Base-by-base conservation (phyloP, 768 basidiomycete genomes). In the Tephrocybe sp. region DNA sequence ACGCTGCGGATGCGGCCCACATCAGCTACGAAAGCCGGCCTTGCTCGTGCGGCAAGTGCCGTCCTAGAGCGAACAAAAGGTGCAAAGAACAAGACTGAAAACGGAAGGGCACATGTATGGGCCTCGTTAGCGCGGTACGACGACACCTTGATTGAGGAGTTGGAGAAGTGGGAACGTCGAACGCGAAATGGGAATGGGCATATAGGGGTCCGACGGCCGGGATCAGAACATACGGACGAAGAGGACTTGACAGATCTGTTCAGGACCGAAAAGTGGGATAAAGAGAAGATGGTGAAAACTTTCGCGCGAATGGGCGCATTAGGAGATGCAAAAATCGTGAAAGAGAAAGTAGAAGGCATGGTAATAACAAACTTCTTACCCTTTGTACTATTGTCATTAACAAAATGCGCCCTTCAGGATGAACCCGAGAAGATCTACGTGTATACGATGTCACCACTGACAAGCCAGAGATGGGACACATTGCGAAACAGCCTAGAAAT, bases 111-210 rank as follows among this genome's bases (percentile, higher is more conserved):
- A 47, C 73, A 75, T 32, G 68, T 84, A 4, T 91, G 86, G 88
- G 83, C 75, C 2, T 89, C 87, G 16, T 68, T 94, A 11, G 84
- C 88, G n/a, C 74, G 90, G 48, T 95, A 95, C 61, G 82, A 85
- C 54, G 89, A 93, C 56, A 70, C 65, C 1, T 75, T 92, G 33
- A 79, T 90, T 4, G 75, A 79, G 4, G 67, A 74, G 39, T 70
- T 93, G 11, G 83, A 87, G 60, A 65, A 65, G 41, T 83, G 81
- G 78, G 87, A 91, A 65, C 62, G 62, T 45, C 67, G 71, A 49
- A 84, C 84, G 5, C 73, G 81, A 8, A 68, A 69, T 51, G 62
- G 67, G 42, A 57, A 60, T 5, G 53, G 47, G 8, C 66, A 70
- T 35, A 70, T 77, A 67, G 72, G 75, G 47, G 60, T 66, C 54